phyloP scores from a whole-genome alignment of 768 basidiomycete species.

The Tylopilus rubrobrunneus region DNA sequence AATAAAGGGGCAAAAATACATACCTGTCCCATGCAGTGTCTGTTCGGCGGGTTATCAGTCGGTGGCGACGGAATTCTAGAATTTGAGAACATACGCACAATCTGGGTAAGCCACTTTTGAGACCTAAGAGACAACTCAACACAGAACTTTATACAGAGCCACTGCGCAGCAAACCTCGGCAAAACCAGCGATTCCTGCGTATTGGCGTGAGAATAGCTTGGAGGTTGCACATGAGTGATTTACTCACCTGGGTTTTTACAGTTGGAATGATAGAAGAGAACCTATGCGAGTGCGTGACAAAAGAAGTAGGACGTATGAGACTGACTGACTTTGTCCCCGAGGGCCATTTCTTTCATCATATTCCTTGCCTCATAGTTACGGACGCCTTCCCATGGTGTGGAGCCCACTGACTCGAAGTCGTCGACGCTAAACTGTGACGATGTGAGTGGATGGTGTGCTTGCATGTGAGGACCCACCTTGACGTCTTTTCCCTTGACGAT shows the following conservation, averaged over 20 bases:
- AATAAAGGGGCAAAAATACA: slow-evolving; percentile 22
- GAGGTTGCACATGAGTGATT: background rate
- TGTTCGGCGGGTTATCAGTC: slow-evolving; percentile 29
- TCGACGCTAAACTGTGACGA: slow-evolving; percentile 74
- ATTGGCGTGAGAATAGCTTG: slow-evolving; percentile 7
- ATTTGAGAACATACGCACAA: slow-evolving; percentile 51
- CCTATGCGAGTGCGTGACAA: slow-evolving; percentile 38
- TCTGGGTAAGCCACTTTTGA: slow-evolving; percentile 87
- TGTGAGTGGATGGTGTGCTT: background rate
- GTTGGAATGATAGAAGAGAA: slow-evolving; percentile 85
- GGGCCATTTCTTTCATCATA: slow-evolving; percentile 76
- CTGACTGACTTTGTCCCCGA: slow-evolving; percentile 62
- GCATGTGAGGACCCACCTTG: slow-evolving; percentile 44
- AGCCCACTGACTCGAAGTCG: slow-evolving; percentile 69
- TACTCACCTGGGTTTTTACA: slow-evolving; percentile 72
- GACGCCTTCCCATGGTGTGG: slow-evolving; percentile 86
- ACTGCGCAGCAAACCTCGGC: slow-evolving; percentile 54
- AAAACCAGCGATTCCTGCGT: slow-evolving; percentile 71
- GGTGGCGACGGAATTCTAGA: background rate
- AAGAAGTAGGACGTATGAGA: background rate
- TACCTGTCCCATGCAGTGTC: slow-evolving; percentile 91
- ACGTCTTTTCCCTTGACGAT: slow-evolving; percentile 86
- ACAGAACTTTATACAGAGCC: background rate
- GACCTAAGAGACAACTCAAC: slow-evolving; percentile 42
- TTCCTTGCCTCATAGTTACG: slow-evolving; percentile 81